A percentile compares a stretch with the other conserved stretches of the same genome.
These are phyloP conservation scores for Graphiopsis chlorocephala DNA, from an alignment of 2,329 filamentous ascomycete species.

Conservation along the genomic window DNA sequence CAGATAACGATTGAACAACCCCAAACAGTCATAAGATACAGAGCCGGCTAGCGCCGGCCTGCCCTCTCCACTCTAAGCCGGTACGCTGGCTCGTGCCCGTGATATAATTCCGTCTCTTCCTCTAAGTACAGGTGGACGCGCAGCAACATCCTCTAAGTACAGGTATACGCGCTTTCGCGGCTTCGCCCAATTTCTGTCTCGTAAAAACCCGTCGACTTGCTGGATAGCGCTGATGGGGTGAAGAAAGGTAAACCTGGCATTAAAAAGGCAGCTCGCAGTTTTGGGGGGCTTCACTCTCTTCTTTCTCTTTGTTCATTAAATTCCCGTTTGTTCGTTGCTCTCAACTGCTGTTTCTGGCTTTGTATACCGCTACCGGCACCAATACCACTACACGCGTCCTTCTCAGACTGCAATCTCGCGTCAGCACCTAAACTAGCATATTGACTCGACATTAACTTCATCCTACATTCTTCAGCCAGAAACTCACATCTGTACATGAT, in stretches of 20 bases:
- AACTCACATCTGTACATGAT: constrained; percentile 21
- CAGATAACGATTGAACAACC: not conserved
- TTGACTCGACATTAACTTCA: not conserved
- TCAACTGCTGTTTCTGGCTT: not conserved
- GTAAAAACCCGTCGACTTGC: constrained; percentile 3
- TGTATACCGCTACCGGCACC: not conserved
- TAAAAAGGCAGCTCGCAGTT: not conserved
- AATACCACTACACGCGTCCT: not conserved
- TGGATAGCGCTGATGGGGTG: constrained; percentile 13
- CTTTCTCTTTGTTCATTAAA: constrained; percentile 1
- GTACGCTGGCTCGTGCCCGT: constrained; percentile 1
- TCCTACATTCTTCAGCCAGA: not conserved
- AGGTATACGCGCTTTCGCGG: constrained; percentile 6
- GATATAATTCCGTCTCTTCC: constrained; percentile 7
- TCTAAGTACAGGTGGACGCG: constrained; percentile 13
- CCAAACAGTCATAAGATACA: constrained; percentile 4
- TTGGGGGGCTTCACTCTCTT: not conserved
- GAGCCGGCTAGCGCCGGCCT: constrained; percentile 10
- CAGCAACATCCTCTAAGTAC: constrained; percentile 9
- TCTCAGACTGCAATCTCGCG: not conserved
- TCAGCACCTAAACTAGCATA: not conserved
- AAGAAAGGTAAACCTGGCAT: constrained; percentile 6
- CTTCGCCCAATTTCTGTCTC: constrained; percentile 11
- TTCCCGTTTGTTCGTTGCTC: not conserved
- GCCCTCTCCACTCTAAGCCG: not conserved